Evolutionary conservation across 345 rosid species (phyloP), one percentile per base, ranked within the genome.

Genomic region (Eucalyptus regnans): DNA sequence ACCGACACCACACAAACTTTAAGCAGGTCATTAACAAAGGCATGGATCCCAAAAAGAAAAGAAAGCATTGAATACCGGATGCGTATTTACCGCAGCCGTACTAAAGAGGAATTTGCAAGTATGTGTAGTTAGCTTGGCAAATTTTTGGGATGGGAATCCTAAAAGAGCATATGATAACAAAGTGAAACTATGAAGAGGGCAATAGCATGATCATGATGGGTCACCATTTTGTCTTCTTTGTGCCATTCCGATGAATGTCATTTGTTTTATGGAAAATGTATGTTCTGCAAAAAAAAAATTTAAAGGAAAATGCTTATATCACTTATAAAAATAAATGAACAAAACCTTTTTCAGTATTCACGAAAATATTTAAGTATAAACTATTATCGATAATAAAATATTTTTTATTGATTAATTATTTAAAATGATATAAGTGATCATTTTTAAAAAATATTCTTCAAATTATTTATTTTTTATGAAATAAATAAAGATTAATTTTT

Each of bases 261-360:
- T 52, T 52, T 52, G 56, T 52, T 18, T 52, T 52, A 52, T 3
- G 4, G 1, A 52, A 51, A 52, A 18, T 1, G 22, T 18, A 52
- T 52, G 56, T 3, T 52, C 4, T 52, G 1, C 9, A 1, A 51
- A 51, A 51, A 49, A 48, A 15, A 17, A 16, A 1, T 0, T 15
- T 17, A 7, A 52, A 52, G 6, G 2, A 3, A 52, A 20, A 56
- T 0, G 3, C 9, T 64, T 29, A 29, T 64, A n/a, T 64, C 0
- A 0, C 7, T 64, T n/a, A 14, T 7, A n/a, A n/a, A n/a, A 64
- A 64, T n/a, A 14, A 62, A 3, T 0, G 0, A 62, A 20, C 4
- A 4, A 54, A 8, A 1, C 0, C 1, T 56, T 56, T 56, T 56
- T 22, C 5, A 56, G 0, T 56, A 56, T 56, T 23, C 29, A 56